Base-by-base conservation (phyloP, 768 basidiomycete species). In the Psilocybe subaeruginosa region DNA sequence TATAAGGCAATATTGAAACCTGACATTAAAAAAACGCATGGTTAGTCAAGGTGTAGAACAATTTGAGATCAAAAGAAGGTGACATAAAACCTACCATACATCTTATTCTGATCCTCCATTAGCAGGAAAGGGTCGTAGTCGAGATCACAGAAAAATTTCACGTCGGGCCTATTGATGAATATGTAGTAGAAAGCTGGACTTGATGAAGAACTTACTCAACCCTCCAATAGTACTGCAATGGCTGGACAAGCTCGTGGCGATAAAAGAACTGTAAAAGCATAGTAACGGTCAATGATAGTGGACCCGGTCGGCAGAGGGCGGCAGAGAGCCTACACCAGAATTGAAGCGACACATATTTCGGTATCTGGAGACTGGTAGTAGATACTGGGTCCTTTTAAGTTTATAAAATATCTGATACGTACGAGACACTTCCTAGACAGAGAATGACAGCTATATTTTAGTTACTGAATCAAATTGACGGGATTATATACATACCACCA, bases 271-370 rank as follows among this genome's bases (percentile, higher is more conserved):
- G 60, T 39, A 27, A 30, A 45, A 37, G 23, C 11, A 41, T 35
- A 35, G 33, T 35, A 6, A 35, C 1, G 4, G 33, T 23, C 23
- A 23, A 23, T 23, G 23, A 23, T 23, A 23, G 23, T 46, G 16
- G 16, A 39, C 17, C 31, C 12, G 9, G 35, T 27, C 17, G 57
- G 12, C 35, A 48, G 53, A 46, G 2, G 41, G 23, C 30, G 29
- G 16, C 5, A 31, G 43, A 11, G 12, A 12, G 78, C 87, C 66
- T 76, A 95, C 93, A 31, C 94, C 95, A 53, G 93, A 95, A 76
- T 97, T 95, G 78, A 87, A 99, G 16, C 97, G 87, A 74, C 97
- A 98, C 97, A 99, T 99, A 68, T 97, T 96, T 56, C 97, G 90
- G 69, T 98, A 97, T 41, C 81, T 82, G 48, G 49, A 7, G 43